Conservation (phyloP, 1,284 basidiomycete species). For the Abortiporus biennis region DNA sequence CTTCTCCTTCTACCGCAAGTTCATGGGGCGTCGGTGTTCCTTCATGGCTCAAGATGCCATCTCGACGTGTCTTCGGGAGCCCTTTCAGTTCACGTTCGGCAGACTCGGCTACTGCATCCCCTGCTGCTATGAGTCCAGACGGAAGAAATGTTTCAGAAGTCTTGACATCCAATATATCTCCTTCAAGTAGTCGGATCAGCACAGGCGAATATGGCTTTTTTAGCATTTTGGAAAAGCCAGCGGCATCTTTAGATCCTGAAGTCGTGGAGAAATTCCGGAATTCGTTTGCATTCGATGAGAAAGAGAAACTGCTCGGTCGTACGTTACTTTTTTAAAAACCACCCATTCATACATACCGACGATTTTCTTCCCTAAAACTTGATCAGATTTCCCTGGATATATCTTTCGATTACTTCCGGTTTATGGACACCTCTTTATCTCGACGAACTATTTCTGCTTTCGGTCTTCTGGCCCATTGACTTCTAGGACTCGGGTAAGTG, state of each 20-base stretch:
- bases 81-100: constrained; percentile 12
- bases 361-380: neutral
- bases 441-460: constrained; percentile 87
- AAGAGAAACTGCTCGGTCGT: constrained; percentile 85
- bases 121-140: constrained; percentile 15
- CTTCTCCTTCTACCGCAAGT: constrained; percentile 25
- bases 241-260: constrained; percentile 55
- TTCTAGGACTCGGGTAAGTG: constrained; percentile 68
- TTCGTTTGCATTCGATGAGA: constrained; percentile 82
- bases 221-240: constrained; percentile 68
- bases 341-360: constrained; percentile 1
- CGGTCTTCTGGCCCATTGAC: constrained; percentile 74
- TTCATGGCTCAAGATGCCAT: constrained; percentile 61
- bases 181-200: constrained; percentile 29
- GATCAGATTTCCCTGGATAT: constrained; percentile 80
- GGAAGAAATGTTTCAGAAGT: constrained; percentile 43
- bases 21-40: constrained; percentile 63
- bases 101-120: too few species aligned
- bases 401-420: constrained; percentile 83
- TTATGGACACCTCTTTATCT: constrained; percentile 82
- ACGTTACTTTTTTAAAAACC: constrained; percentile 27
- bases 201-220: constrained; percentile 57
- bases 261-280: constrained; percentile 70
- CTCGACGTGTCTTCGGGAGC: constrained; percentile 36
- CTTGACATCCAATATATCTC: constrained; percentile 40